Evolutionary conservation across 192 early-diverging fungal genomes (phyloP).

Genomic region (Umbelopsis sp.): DNA sequence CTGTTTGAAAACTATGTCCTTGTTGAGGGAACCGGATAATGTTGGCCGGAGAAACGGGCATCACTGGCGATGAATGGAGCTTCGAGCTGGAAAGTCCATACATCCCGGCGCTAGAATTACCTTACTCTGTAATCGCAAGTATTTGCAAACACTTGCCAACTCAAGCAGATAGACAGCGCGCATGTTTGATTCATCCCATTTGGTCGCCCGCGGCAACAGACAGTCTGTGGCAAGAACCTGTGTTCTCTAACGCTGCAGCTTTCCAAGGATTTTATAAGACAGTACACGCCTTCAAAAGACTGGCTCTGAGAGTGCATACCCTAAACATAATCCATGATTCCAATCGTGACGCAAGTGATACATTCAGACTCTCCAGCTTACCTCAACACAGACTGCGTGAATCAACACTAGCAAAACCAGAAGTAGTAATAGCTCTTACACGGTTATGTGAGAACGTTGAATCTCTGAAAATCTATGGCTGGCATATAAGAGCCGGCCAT

Average conservation of each 20-base stretch:
- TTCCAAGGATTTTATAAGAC: slow-evolving; percentile 29
- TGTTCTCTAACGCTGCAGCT: slow-evolving; percentile 31
- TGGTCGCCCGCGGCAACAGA: slow-evolving; percentile 38
- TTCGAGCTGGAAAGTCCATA: slow-evolving; percentile 21
- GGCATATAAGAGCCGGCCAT: slow-evolving; percentile 30
- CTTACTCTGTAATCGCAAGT: slow-evolving; percentile 23
- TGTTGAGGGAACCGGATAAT: not conserved
- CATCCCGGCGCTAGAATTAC: slow-evolving; percentile 14
- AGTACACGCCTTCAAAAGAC: slow-evolving; percentile 1
- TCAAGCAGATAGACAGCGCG: slow-evolving; percentile 30
- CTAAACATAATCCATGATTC: slow-evolving; percentile 21
- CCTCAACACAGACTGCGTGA: slow-evolving; percentile 17
- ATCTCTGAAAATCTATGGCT: slow-evolving; percentile 41
- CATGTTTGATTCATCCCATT: slow-evolving; percentile 36
- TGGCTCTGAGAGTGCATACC: slow-evolving; percentile 35
- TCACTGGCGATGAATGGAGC: slow-evolving; percentile 20
- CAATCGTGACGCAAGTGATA: not conserved
- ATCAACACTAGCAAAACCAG: slow-evolving; percentile 25
- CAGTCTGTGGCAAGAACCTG: slow-evolving; percentile 42
- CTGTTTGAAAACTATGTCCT: not conserved
- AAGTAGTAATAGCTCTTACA: slow-evolving; percentile 22
- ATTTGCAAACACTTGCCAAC: slow-evolving; percentile 34
- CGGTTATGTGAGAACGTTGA: slow-evolving; percentile 36
- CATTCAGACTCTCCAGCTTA: not conserved
- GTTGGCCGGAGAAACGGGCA: slow-evolving; percentile 6